Conservation (phyloP, 116 monocot genomes). For the Cymodocea nodosa region DNA sequence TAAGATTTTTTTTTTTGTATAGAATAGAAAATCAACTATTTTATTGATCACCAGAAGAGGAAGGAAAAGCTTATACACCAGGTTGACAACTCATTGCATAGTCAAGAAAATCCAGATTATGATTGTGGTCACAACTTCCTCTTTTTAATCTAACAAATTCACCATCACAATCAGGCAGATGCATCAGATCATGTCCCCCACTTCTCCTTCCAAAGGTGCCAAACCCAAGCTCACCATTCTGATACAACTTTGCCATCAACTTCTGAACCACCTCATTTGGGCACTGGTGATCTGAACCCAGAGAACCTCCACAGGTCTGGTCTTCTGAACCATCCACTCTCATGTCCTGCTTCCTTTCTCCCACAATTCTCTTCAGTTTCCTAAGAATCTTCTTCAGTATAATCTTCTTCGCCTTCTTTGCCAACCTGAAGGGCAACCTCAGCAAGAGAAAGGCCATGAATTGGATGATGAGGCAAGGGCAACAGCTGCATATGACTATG, state of each 20-base stretch:
- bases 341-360: background rate
- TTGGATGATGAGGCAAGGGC: conserved; percentile 30
- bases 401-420: conserved; percentile 9
- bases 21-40: too few species aligned
- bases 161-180: background rate
- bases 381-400: conserved; percentile 5
- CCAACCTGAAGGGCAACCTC: conserved; percentile 14
- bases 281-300: background rate
- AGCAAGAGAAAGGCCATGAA: conserved; percentile 16
- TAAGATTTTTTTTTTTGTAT: too few species aligned
- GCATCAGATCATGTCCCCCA: background rate
- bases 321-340: background rate
- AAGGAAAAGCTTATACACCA: background rate
- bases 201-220: conserved; percentile 24
- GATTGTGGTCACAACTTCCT: background rate
- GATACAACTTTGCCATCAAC: conserved; percentile 17
- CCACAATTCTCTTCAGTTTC: background rate
- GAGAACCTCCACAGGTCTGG: background rate
- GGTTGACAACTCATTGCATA: background rate
- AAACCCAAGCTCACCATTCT: conserved; percentile 16
- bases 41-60: background rate
- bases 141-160: background rate
- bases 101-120: background rate
- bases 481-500: conserved; percentile 24
- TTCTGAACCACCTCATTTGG: conserved; percentile 13